Conservation (phyloP, 2,329 filamentous ascomycete species). For the Amylocarpus encephaloides region DNA sequence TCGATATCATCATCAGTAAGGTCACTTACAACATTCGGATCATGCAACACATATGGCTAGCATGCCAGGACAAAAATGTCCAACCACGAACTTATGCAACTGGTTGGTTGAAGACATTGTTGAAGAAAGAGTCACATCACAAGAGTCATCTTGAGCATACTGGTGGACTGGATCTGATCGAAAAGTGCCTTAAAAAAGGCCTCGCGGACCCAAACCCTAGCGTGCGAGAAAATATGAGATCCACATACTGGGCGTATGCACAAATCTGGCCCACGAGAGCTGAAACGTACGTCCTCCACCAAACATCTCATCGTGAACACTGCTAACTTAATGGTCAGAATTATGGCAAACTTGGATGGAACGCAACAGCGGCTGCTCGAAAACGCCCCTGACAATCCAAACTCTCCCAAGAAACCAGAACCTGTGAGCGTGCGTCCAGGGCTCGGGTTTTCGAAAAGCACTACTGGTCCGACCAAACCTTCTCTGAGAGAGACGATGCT, state of each 20-base stretch:
- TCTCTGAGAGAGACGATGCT: constrained; percentile 78
- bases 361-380: constrained; percentile 75
- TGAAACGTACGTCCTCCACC: constrained; percentile 52
- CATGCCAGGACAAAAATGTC: constrained; percentile 89
- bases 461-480: constrained; percentile 49
- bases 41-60: constrained; percentile 77
- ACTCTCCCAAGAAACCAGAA: constrained; percentile 52
- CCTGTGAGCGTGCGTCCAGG: constrained; percentile 47
- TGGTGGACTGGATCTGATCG: constrained; percentile 74
- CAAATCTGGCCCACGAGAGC: constrained; percentile 71
- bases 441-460: constrained; percentile 57
- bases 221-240: constrained; percentile 79
- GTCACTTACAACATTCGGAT: constrained; percentile 75
- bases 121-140: constrained; percentile 71
- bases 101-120: constrained; percentile 76
- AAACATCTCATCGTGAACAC: background rate
- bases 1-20: constrained; percentile 74
- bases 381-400: constrained; percentile 78
- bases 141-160: constrained; percentile 78
- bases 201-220: constrained; percentile 84
- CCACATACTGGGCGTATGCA: constrained; percentile 80
- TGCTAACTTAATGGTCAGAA: constrained; percentile 41
- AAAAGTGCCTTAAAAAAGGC: constrained; percentile 84
- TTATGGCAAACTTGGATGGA: constrained; percentile 70
- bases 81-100: constrained; percentile 74